Base-by-base conservation (phyloP, 169 alveolate species). In the Plasmodium relictum region DNA sequence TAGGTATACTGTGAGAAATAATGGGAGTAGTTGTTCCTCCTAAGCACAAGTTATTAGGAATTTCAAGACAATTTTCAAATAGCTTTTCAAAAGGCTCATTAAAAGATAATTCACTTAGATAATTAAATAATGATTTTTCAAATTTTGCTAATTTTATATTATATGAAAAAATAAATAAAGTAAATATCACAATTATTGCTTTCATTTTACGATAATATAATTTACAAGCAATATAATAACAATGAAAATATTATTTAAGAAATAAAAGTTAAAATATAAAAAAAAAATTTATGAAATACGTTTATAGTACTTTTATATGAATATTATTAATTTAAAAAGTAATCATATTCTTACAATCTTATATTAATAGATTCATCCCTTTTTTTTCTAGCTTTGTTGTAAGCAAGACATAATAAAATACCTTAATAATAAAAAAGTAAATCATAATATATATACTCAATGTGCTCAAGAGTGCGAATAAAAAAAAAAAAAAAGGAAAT, bases 1-100 rank as follows among this genome's bases (percentile, higher is more conserved):
- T 76, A 50, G 45, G 88, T n/a, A 76, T 44, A 14, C 74, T 76
- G 20, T 61, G 58, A 54, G 88, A 18, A n/a, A 42, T 76, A 10
- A 76, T 69, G 10, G 63, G 68, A 37, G 88, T 62, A 37, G 70
- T 16, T 12, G 88, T 76, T 10, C 76, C 88, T 16, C 88, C 88
- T 22, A 76, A 50, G 24, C 88, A 76, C 9, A 76, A 0, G 5
- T 48, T 76, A 22, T 63, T 76, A 2, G 88, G 88, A 14, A 76
- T 66, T 37, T 56, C 37, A 52, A 76, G 74, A 63, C 88, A 76
- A 18, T 37, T 76, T 56, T 76, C 88, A 42, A 76, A 76, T 20
- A 76, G 12, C 6, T 76, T 62, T 42, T 76, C 88, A 63, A 76
- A 76, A 9, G 74, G 63, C 20, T 54, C 76, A 12, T 37, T 56